These are phyloP conservation scores for Ustilago xerochloae DNA, from an alignment of 1,284 basidiomycete species.

Conservation along the genomic window DNA sequence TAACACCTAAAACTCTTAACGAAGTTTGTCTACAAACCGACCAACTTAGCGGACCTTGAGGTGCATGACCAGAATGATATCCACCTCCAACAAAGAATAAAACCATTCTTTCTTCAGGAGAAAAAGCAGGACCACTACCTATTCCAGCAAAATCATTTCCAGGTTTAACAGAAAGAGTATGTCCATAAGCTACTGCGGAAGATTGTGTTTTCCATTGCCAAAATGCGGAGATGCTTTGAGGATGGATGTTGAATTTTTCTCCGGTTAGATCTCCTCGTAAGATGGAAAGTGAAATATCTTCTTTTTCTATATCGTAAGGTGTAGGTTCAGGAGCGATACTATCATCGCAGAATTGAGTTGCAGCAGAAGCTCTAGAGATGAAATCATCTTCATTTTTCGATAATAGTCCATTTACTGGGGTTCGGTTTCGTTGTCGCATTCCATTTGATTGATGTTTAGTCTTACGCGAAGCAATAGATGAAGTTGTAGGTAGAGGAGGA, in stretches of 20 bases:
- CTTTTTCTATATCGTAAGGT: conserved; percentile 2
- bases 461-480: background rate
- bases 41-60: conserved; percentile 26
- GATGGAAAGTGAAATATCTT: conserved; percentile 13
- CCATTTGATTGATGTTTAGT: background rate
- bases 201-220: conserved; percentile 38
- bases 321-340: conserved; percentile 5
- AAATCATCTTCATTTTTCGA: conserved; percentile 3
- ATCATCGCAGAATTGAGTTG: conserved; percentile 1
- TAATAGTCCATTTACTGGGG: background rate
- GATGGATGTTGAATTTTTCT: conserved; percentile 1
- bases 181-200: conserved; percentile 8
- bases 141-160: conserved; percentile 25
- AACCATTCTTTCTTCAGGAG: conserved; percentile 22
- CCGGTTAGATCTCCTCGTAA: conserved; percentile 15
- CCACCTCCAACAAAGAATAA: conserved; percentile 43
- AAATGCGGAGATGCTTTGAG: conserved; percentile 16
- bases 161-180: conserved; percentile 31
- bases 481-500: conserved; percentile 13
- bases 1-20: conserved; percentile 35
- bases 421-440: background rate
- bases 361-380: conserved; percentile 1
- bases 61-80: conserved; percentile 25
- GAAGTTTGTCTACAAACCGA: conserved; percentile 31
- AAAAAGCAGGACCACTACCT: conserved; percentile 18